Evolutionary conservation across 2,329 filamentous ascomycete species (phyloP).

Genomic region (Neurospora crassa): DNA sequence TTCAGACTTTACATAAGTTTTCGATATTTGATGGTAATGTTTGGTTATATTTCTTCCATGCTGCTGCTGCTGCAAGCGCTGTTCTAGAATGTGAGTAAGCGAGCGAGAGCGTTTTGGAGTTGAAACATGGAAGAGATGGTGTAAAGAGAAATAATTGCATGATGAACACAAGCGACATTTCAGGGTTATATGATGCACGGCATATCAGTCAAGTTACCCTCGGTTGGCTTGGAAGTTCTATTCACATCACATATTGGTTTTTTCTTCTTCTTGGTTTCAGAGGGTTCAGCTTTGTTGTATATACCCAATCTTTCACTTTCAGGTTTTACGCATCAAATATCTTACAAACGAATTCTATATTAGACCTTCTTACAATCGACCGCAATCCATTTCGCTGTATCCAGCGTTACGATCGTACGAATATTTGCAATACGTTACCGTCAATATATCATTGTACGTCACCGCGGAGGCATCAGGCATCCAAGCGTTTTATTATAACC

Average conservation of each 20-base stretch:
- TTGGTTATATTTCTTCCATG: not conserved
- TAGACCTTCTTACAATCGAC: not conserved
- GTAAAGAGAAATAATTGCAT: not conserved
- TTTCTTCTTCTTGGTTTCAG: too few species aligned
- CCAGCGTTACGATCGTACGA: too few species aligned
- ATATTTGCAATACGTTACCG: too few species aligned
- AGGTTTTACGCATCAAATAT: not conserved
- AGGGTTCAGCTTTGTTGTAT: too few species aligned
- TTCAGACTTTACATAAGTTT: not conserved
- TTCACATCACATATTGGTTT: not conserved
- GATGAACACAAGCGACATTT: not conserved
- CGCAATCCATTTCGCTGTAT: too few species aligned
- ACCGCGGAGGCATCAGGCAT: too few species aligned
- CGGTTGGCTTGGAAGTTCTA: not conserved
- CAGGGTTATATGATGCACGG: not conserved
- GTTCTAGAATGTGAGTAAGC: not conserved
- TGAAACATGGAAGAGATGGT: not conserved
- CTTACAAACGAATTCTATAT: not conserved
- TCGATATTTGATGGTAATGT: not conserved
- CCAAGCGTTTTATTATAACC: too few species aligned
- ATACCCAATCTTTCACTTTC: not conserved
- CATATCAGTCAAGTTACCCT: not conserved
- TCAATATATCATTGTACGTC: too few species aligned
- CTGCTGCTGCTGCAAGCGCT: not conserved
- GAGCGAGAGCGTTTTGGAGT: not conserved